These are phyloP conservation scores for Penicillium thymicola DNA, from an alignment of 2,329 filamentous ascomycete species.

Conservation along the genomic window DNA sequence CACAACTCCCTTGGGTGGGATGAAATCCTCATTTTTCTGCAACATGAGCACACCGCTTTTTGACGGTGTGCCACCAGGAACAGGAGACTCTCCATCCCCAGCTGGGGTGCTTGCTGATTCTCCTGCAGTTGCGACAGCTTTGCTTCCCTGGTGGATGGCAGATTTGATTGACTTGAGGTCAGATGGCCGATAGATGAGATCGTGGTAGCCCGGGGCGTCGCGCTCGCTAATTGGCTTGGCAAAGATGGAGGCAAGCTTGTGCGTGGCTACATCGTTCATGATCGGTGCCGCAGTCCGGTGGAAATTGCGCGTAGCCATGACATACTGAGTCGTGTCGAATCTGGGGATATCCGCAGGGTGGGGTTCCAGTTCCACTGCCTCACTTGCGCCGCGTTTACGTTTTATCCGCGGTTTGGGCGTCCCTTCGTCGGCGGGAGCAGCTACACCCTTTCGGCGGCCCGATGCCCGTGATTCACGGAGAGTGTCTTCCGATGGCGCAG, in stretches of 20 bases:
- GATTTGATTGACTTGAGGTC: conserved; percentile 75
- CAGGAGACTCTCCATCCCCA: conserved; percentile 54
- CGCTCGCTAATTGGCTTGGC: conserved; percentile 70
- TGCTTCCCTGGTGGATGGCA: conserved; percentile 56
- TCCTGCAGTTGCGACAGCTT: conserved; percentile 42
- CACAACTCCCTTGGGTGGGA: conserved; percentile 85
- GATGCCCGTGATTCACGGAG: conserved; percentile 19
- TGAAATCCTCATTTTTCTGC: conserved; percentile 67
- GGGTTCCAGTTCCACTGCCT: conserved; percentile 30
- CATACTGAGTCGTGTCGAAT: conserved; percentile 34
- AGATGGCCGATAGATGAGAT: conserved; percentile 70
- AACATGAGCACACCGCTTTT: conserved; percentile 44
- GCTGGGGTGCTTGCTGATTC: conserved; percentile 66
- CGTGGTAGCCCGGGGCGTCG: conserved; percentile 72
- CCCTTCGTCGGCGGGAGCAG: conserved; percentile 24
- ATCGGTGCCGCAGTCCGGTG: conserved; percentile 69
- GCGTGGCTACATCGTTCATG: conserved; percentile 71
- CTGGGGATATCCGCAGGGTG: conserved; percentile 27
- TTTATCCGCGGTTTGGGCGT: conserved; percentile 33
- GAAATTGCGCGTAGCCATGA: conserved; percentile 46
- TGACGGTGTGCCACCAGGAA: conserved; percentile 34
- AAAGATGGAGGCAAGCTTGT: conserved; percentile 77
- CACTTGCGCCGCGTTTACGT: conserved; percentile 41
- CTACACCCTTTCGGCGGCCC: conserved; percentile 28
- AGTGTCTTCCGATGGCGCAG: conserved; percentile 25